Conservation (phyloP, 129 eudicot species). For the Escallonia rubra region DNA sequence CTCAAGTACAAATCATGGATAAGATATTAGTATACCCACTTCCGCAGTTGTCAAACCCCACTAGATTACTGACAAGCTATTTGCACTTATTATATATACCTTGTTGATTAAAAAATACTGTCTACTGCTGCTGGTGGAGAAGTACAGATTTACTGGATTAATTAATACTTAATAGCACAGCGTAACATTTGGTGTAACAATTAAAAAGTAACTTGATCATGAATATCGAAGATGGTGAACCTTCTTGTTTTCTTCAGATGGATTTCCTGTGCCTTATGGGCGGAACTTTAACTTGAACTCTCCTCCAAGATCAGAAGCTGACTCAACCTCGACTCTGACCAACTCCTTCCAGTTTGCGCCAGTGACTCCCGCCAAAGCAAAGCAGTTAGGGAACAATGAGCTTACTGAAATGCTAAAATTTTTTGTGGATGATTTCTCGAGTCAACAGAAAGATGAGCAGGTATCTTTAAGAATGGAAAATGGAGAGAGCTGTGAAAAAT, state of each 20-base stretch:
- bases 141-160: not conserved
- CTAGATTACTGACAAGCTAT: no score
- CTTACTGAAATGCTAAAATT: constrained; percentile 18
- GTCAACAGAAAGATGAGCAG: constrained; percentile 28
- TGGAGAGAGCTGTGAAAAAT: constrained; percentile 24
- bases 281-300: constrained; percentile 38
- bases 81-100: not conserved
- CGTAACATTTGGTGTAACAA: not conserved
- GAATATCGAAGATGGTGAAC: not conserved
- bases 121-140: not conserved
- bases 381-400: constrained; percentile 25
- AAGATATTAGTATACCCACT: no score
- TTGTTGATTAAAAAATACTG: not conserved
- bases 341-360: constrained; percentile 41
- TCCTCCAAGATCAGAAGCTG: constrained; percentile 43
- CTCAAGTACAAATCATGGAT: no score
- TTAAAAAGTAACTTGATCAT: not conserved
- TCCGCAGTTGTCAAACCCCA: no score
- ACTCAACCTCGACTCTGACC: constrained; percentile 24
- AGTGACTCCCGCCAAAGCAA: constrained; percentile 52
- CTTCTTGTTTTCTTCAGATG: constrained; percentile 33
- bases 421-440: constrained; percentile 18
- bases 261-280: constrained; percentile 28
- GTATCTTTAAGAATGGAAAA: constrained; percentile 23
- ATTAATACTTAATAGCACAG: not conserved